phyloP scores from a whole-genome alignment of 192 early-diverging fungal genomes.

The Rhizophagus clarus region DNA sequence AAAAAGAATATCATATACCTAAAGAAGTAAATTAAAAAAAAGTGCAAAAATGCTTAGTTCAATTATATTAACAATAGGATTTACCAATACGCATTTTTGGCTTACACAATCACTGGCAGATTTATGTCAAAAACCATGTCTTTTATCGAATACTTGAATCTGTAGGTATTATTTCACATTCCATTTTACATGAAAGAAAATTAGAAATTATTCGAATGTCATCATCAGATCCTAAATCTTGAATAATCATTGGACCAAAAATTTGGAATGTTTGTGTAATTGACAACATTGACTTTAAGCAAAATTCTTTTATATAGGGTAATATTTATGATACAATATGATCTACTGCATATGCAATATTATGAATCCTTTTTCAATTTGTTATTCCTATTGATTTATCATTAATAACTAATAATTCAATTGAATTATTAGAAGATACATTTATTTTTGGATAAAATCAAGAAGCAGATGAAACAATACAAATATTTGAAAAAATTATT shows the following conservation, averaged over 20 bases:
- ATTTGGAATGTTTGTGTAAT: neutral
- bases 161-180: too few species aligned
- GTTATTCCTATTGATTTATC: neutral
- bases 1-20: neutral
- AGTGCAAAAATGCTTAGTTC: neutral
- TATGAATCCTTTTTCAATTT: neutral
- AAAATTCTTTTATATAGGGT: neutral
- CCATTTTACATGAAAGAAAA: too few species aligned
- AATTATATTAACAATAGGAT: too few species aligned
- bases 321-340: neutral
- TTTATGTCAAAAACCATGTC: too few species aligned
- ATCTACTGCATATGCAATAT: neutral
- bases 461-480: neutral
- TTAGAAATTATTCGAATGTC: too few species aligned
- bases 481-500: neutral
- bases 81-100: too few species aligned
- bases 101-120: too few species aligned
- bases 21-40: neutral
- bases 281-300: neutral
- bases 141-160: too few species aligned
- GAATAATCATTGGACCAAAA: too few species aligned
- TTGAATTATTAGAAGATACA: neutral
- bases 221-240: too few species aligned
- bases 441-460: neutral
- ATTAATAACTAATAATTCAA: neutral